Evolutionary conservation across 208 protist species (phyloP).

Genomic region (Entamoeba moshkovskii): DNA sequence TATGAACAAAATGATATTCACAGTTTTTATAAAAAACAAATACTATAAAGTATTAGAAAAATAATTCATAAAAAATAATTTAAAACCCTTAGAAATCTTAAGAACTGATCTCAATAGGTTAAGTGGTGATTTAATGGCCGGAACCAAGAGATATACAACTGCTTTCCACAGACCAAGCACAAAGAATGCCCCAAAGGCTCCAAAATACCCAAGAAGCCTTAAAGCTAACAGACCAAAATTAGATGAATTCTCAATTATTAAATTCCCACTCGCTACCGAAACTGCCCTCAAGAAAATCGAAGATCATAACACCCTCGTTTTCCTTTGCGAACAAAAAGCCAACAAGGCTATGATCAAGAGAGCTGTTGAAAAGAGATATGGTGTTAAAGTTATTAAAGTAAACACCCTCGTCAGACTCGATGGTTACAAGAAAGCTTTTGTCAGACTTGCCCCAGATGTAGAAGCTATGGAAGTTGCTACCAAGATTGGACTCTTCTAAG

Average conservation of each 20-base stretch:
- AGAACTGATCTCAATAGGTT: no score
- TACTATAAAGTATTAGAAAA: no score
- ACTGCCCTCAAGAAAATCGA: conserved; percentile 97
- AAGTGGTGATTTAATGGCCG: neutral
- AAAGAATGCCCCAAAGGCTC: neutral
- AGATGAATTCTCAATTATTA: conserved; percentile 70
- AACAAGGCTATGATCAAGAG: conserved; percentile 94
- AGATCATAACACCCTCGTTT: conserved; percentile 97
- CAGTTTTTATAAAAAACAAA: no score
- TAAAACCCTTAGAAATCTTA: no score
- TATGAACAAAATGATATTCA: no score
- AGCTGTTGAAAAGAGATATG: conserved; percentile 86
- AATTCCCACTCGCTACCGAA: conserved; percentile 90
- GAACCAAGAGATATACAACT: neutral
- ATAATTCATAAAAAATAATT: no score
- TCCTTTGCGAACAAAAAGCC: conserved; percentile 83
- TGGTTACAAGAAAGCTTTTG: conserved; percentile 26
- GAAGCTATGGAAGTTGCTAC: conserved; percentile 19
- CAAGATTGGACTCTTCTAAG: conserved; percentile 27
- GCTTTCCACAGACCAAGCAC: neutral
- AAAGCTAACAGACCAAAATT: conserved; percentile 14
- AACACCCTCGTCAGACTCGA: conserved; percentile 83
- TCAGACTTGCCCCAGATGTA: conserved; percentile 1
- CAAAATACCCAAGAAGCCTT: conserved; percentile 4
- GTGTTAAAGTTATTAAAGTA: conserved; percentile 80